Evolutionary conservation across 129 eudicot species (phyloP), one percentile per base, ranked within the genome.

Genomic region (Artemisia argyi): DNA sequence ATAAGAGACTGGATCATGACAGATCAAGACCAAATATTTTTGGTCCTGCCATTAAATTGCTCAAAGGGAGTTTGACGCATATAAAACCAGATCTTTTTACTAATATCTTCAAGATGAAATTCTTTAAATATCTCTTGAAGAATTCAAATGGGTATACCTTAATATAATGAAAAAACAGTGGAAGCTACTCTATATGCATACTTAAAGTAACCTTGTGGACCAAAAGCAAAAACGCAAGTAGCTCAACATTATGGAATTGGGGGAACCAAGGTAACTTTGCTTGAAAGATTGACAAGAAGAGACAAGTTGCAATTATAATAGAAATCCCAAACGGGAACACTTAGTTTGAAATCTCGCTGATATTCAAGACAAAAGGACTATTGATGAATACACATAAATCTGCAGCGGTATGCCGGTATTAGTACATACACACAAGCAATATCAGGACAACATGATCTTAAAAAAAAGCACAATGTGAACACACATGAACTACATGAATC

Each of bases 261-360:
- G 73, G 66, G 48, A 66, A 57, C 55, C 57, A 35, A 75, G 49
- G 66, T 65, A 55, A 65, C 73, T 64, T 72, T 48, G 46, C 66
- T 60, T 72, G 12, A 20, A 59, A 72, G 68, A 0, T 61, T 28
- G 69, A 14, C 50, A n/a, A 61, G 46, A 61, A 16, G 30, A 55
- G 74, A 17, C 15, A 52, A 51, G 20, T 39, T 14, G 51, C 58
- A 54, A 15, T 65, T 63, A 32, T 63, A 9, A 73, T 7, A 61
- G 53, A 62, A 51, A 73, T 52, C 54, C 46, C 70, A 63, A 73
- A 67, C 63, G 62, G 51, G 19, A 62, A 52, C 53, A 61, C 62
- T n/a, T 61, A 28, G 7, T 24, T 16, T 11, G 14, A 44, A 60
- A 13, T 68, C 12, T 72, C 35, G 11, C 68, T 9, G 5, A 46